Evolutionary conservation across 345 rosid species (phyloP), one percentile per base, ranked within the genome.

Genomic region (Punica granatum): DNA sequence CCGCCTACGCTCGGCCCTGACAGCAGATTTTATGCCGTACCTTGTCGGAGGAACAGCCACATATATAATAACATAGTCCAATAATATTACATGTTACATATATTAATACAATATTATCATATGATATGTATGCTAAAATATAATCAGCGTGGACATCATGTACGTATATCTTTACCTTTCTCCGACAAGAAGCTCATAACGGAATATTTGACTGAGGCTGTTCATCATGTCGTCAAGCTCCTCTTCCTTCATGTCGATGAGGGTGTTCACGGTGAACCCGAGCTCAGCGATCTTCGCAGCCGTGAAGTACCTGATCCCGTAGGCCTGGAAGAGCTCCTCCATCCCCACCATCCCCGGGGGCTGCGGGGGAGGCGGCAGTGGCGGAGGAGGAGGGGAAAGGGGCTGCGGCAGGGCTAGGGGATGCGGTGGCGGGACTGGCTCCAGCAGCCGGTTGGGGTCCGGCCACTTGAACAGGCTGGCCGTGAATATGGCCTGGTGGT

Each of bases 171-270:
- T 8, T 3, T 54, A 54, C 44, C 96, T 79, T 69, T 94, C 99
- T 10, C 99, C 99, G 9, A 94, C 96, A 1, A 89, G 86, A 65
- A 94, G 90, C 61, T 94, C 98, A 96, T 92, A 91, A 48, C 98
- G 75, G 77, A 86, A 94, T 68, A 94, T 85, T 64, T 94, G 99
- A 54, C 85, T 79, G 54, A 94, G 76, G 67, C 92, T 91, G 79
- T 88, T 91, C 96, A 94, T 94, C 99, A 94, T 94, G 69, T 94
- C 99, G 6, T 94, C 99, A 5, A 94, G 83, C 86, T 94, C 99
- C 72, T 89, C 99, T 31, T 94, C 99, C 67, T 69, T 89, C 99
- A 94, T 94, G 66, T 84, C 86, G 67, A 94, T 66, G 3, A 94
- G 89, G n/a, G 99, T 94, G 70, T 82, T 94, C 41, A 83, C 96